Evolutionary conservation across 257 asterid species (phyloP), one percentile per base, ranked within the genome.

Genomic region (Leptodermis oblonga): DNA sequence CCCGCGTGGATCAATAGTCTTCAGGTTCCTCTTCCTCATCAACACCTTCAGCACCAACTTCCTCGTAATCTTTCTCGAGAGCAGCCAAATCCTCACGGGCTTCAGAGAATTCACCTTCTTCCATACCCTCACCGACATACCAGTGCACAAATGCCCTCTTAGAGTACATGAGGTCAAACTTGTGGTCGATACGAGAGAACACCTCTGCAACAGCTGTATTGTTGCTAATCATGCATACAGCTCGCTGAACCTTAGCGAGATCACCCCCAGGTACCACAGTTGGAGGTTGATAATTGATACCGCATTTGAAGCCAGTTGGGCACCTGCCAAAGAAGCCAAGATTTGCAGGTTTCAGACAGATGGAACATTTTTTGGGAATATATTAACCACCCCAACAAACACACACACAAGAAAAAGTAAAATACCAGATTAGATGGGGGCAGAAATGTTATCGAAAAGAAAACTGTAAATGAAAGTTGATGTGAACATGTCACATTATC

Each of bases 41-140:
- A 2, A 78, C 90, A 26, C 92, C 96, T 74, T 90, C 97, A 15
- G 95, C 94, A 22, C 97, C 97, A 59, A 90, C 96, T 81, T 90
- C 97, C 77, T 90, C 96, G 20, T 90, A 89, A 81, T 86, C 96
- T 48, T 84, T 88, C 67, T 88, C 96, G 1, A 88, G 96, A 11
- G 96, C 96, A n/a, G 96, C 96, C 69, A 90, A 76, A 72, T 90
- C 95, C 71, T 90, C 96, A 67, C 96, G 96, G 26, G 97, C 97
- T 76, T 90, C 97, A 12, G 96, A 88, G 78, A 90, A 90, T 76
- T 90, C 97, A 0, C 96, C 97, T 76, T 90, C 97, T 76, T 90
- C 97, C 97, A 90, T 90, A 54, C 97, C 97, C 75, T 91, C 97
- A 30, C 97, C 97, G 0, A 88, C 97, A 15, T 88, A 91, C 97